Base-by-base conservation (phyloP, 176 grass and related monocot species). In the Urochloa ruziziensis region DNA sequence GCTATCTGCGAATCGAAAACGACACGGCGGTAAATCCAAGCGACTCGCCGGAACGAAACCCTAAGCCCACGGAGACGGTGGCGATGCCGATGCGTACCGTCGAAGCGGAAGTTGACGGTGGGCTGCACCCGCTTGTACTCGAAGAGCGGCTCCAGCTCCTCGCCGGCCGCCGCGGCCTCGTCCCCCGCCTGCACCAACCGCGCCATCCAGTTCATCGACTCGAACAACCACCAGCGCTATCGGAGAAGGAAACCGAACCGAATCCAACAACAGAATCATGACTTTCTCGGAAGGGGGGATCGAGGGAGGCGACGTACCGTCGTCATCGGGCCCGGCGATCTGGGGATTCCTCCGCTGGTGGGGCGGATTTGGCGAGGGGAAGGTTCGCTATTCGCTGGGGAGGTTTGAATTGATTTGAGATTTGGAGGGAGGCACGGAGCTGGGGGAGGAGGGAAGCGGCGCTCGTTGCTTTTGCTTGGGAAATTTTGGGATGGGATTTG, bases 81-180 rank as follows among this genome's bases (percentile, higher is more conserved):
- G 21, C 39, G 47, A 49, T 4, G 47, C 49, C 5, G 49, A 13
- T 7, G 79, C 82, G 34, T 79, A 98, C 96, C 93, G 58, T 95
- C 91, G 83, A 95, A 98, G 70, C 63, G 23, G 82, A 95, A 88
- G 79, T 78, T 66, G 12, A 88, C 51, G 10, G 40, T 54, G 30
- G 96, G 96, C 73, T 88, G 91, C 54, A 98, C 87, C 67, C 89
- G 93, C 62, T 66, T 77, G 82, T 98, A 98, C 47, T 98, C 87
- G 87, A 98, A 98, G 57, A 98, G 92, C n/a, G 96, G 85, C 77
- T 98, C 96, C 37, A 98, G 82, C 40, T 98, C 96, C 53, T 98
- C 93, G 34, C 64, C 39, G 24, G 43, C 39, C 30, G 42, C 80
- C 52, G 58, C 36, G 23, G 47, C 66, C 34, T 79, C 84, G 74